Base-by-base conservation (phyloP, 148 eudicot species). In the Nyssa sinensis region DNA sequence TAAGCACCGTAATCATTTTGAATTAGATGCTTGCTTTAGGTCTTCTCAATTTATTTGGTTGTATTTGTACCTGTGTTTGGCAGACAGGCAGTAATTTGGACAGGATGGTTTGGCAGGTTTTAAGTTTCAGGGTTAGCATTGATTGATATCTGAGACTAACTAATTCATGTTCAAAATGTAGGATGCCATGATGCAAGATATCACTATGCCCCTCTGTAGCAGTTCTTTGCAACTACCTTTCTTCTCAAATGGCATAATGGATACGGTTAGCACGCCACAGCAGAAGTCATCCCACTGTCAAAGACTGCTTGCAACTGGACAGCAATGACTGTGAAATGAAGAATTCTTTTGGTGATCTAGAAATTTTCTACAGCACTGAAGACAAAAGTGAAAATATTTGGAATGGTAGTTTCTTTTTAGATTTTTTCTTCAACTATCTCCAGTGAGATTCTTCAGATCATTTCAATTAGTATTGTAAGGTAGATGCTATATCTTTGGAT, bases 141-240 rank as follows among this genome's bases (percentile, higher is more conserved):
- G 39, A 7, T 27, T 39, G 21, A 32, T n/a, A 61, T 27, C 61
- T 23, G 70, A 59, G 49, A 66, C 57, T 25, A 23, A 53, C 39
- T 49, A 19, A 32, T 33, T 19, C 23, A 25, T 17, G 23, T 27
- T 57, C 23, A 67, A 59, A 10, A 61, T 57, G 58, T 69, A 80
- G 84, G 81, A 71, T 81, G 55, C 75, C 14, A 28, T 70, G 75
- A 64, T 70, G 72, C 72, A 72, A 72, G 79, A 74, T 34, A 75
- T 76, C 44, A 35, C 72, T 68, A 62, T 60, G 64, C 71, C 80
- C 67, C 27, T 39, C 25, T 64, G n/a, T 59, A 62, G 61, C 63
- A 69, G 66, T 78, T 75, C 53, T 53, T 47, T 72, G 57, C 70
- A 81, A 25, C 68, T 64, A 65, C 74, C 79, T 24, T 72, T 75